These are phyloP conservation scores for Nymphaea colorata DNA, from an alignment of 164 flowering plant species.

Conservation along the genomic window DNA sequence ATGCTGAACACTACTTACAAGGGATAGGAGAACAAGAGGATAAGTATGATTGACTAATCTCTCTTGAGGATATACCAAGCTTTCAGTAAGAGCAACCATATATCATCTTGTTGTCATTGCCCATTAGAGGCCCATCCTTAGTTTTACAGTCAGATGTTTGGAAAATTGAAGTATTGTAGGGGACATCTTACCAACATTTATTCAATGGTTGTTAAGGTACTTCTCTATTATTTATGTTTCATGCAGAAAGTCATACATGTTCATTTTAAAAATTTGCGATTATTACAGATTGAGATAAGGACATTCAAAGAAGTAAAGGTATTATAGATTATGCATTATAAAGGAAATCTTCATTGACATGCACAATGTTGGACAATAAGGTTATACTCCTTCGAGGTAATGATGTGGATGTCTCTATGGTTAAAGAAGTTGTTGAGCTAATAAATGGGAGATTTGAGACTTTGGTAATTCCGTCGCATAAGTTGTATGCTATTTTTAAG, in stretches of 20 bases:
- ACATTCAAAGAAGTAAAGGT: slow-evolving; percentile 78
- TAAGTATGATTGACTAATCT: too few relatives aligned
- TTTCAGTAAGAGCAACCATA: too few relatives aligned
- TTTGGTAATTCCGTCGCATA: slow-evolving; percentile 43
- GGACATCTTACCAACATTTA: too few relatives aligned
- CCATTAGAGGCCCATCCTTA: too few relatives aligned
- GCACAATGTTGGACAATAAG: slow-evolving; percentile 98
- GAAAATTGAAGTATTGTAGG: too few relatives aligned
- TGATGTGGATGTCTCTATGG: slow-evolving; percentile 83
- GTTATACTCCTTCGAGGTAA: slow-evolving; percentile 70
- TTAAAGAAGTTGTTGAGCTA: slow-evolving; percentile 74
- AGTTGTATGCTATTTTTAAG: neutral
- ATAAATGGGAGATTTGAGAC: slow-evolving; percentile 84
- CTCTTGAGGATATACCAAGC: too few relatives aligned
- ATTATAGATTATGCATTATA: slow-evolving; percentile 64
- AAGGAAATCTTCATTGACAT: slow-evolving; percentile 49
- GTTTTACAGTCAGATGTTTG: too few relatives aligned
- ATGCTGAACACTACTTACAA: too few relatives aligned
- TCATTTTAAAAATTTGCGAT: neutral
- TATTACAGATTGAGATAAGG: slow-evolving; percentile 72
- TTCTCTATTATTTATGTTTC: too few relatives aligned
- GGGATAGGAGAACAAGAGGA: too few relatives aligned
- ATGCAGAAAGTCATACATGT: slow-evolving; percentile 9
- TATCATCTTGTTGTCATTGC: too few relatives aligned
- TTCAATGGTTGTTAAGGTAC: too few relatives aligned